Base-by-base conservation (phyloP, 768 basidiomycete species). In the Tricholoma saponaceum region DNA sequence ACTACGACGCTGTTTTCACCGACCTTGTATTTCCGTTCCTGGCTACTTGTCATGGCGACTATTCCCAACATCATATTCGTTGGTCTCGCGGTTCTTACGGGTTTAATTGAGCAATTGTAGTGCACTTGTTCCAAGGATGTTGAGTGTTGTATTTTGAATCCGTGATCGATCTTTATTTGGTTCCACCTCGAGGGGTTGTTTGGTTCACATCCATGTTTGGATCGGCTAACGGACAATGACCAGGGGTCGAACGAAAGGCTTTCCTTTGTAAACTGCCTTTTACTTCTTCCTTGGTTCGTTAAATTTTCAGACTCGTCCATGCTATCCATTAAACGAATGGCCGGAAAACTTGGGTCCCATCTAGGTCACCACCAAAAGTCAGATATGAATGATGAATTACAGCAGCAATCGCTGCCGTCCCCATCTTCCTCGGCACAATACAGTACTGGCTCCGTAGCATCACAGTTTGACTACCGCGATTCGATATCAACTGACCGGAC, bases 401-500 rank as follows among this genome's bases (percentile, higher is more conserved):
- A 58, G 47, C 60, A 60, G 20, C 68, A 60, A 28, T 52, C 63
- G 47, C 67, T 69, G 55, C 65, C 70, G 14, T 67, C 66, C 20
- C 64, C 71, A 13, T 72, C 72, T 23, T 66, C 67, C 7, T 71
- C 74, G 26, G 58, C 69, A 25, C 64, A 69, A 60, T 68, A 72
- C 59, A 66, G 65, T 55, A 67, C 69, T 47, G 60, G 67, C 28
- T 66, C 71, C 32, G 59, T 64, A 46, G 59, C 62, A 28, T 64
- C 74, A 4, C 71, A 76, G 33, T 79, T 76, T 58, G 86, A 83
- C 60, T 79, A 86, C 61, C 76, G 85, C 53, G 84, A 79, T 14
- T 90, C 86, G 4, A 81, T 89, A 69, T 89, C 88, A 1, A 88
- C 84, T 0, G 77, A 83, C 60, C 74, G 86, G 52, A 89, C 87